Conservation (phyloP, 345 rosid genomes). For the Hibiscus trionum region DNA sequence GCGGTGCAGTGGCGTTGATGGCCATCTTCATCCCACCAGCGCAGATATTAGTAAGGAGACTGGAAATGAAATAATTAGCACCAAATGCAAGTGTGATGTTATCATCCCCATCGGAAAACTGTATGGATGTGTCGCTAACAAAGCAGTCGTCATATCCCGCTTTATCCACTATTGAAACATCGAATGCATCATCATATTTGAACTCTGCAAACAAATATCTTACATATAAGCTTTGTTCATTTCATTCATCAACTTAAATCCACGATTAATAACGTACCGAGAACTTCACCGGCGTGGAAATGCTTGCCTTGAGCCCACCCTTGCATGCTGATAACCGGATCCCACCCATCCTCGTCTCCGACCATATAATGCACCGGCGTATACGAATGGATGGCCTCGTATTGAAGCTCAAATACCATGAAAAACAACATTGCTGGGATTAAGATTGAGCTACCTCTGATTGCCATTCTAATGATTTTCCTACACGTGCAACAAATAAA, state of each 20-base stretch:
- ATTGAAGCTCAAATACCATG: not conserved
- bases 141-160: not conserved
- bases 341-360: not conserved
- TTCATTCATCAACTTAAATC: no score
- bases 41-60: not conserved
- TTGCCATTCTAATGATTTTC: not conserved
- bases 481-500: no score
- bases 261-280: not conserved
- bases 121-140: not conserved
- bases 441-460: not conserved
- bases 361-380: not conserved
- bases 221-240: no score
- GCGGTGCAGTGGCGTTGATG: slow-evolving; percentile 2
- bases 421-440: not conserved
- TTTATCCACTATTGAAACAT: not conserved
- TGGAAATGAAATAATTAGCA: not conserved
- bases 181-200: not conserved
- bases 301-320: not conserved
- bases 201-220: not conserved
- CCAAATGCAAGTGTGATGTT: not conserved
- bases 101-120: not conserved
- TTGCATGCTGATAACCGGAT: not conserved
- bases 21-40: not conserved
- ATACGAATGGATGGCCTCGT: not conserved
- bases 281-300: not conserved